These are phyloP conservation scores for Botryotinia narcissicola DNA, from an alignment of 2,329 filamentous ascomycete genomes.

Conservation along the genomic window DNA sequence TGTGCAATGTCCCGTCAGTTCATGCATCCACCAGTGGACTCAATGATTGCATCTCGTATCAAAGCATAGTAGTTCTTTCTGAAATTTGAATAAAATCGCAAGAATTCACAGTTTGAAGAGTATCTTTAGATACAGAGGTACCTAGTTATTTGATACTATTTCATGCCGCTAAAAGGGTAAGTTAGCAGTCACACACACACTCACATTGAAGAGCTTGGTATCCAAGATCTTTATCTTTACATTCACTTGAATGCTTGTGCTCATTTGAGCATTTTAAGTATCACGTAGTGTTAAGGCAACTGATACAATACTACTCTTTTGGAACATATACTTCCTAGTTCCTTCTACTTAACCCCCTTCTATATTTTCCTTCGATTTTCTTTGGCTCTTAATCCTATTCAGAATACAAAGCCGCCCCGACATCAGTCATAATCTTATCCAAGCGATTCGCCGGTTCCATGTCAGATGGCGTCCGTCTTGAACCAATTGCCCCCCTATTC, in stretches of 20 bases:
- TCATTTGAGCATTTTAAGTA: background rate
- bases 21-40: background rate
- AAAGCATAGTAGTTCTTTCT: background rate
- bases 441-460: background rate
- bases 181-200: background rate
- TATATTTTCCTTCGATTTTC: no score
- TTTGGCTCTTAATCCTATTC: background rate
- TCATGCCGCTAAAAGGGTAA: background rate
- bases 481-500: background rate
- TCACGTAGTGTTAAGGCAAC: background rate
- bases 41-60: background rate
- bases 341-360: background rate
- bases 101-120: background rate
- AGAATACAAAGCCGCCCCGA: background rate
- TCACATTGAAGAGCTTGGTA: background rate
- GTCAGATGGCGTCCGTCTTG: background rate
- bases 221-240: background rate
- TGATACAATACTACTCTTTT: background rate
- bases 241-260: background rate
- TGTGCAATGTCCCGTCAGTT: no score
- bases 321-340: background rate
- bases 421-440: background rate
- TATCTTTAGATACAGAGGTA: background rate
- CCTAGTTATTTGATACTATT: background rate
- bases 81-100: background rate